Evolutionary conservation across 2,329 filamentous ascomycete species (phyloP).

Genomic region (Beauveria brongniartii): DNA sequence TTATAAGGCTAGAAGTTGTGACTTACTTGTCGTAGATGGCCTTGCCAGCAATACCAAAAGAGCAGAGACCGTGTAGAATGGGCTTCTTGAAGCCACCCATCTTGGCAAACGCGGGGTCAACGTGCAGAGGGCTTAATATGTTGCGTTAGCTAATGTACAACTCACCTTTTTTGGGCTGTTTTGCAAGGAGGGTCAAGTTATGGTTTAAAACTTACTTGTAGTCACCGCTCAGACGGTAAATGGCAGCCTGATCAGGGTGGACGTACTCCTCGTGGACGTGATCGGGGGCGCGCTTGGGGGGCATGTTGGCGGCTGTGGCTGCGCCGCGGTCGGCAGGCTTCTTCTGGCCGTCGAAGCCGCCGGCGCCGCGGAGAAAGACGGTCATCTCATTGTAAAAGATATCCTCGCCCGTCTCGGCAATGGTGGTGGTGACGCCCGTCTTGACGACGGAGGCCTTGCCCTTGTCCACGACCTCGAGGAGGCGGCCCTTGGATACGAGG

Average conservation of each 20-base stretch:
- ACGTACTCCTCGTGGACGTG: slow-evolving; percentile 79
- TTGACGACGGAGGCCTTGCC: slow-evolving; percentile 80
- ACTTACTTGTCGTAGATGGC: slow-evolving; percentile 64
- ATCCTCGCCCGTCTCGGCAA: slow-evolving; percentile 78
- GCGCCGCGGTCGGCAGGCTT: slow-evolving; percentile 72
- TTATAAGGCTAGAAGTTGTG: not conserved
- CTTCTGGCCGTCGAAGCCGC: slow-evolving; percentile 78
- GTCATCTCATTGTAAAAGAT: slow-evolving; percentile 95
- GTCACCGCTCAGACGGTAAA: slow-evolving; percentile 91
- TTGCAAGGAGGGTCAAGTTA: not conserved
- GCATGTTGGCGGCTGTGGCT: slow-evolving; percentile 69
- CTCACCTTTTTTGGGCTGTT: too few species aligned
- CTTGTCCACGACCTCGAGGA: slow-evolving; percentile 96
- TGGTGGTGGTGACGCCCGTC: slow-evolving; percentile 70
- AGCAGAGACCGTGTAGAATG: slow-evolving; percentile 95
- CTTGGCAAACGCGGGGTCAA: slow-evolving; percentile 90
- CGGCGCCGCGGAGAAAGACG: slow-evolving; percentile 85
- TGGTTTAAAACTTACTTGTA: slow-evolving; percentile 49
- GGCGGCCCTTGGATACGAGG: slow-evolving; percentile 65
- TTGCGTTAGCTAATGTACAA: not conserved
- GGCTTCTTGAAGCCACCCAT: slow-evolving; percentile 90
- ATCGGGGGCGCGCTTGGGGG: slow-evolving; percentile 71
- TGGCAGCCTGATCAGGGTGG: slow-evolving; percentile 79
- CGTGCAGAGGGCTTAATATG: slow-evolving; percentile 64
- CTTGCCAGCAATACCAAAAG: slow-evolving; percentile 85